These are phyloP conservation scores for Neofusicoccum ribis DNA, from an alignment of 2,329 filamentous ascomycete species.

Conservation along the genomic window DNA sequence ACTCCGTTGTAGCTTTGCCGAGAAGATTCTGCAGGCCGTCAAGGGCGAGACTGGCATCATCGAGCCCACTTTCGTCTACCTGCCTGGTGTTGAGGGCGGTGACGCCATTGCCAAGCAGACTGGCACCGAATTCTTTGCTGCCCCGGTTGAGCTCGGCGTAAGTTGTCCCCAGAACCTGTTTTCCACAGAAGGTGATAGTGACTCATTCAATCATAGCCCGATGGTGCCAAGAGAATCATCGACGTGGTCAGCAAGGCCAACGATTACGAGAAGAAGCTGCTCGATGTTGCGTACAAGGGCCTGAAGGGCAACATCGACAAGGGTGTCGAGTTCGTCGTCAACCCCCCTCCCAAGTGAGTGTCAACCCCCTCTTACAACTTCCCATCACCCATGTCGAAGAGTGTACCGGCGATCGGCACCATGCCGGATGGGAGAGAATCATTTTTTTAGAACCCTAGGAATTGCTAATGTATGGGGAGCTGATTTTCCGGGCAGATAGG, in stretches of 20 bases:
- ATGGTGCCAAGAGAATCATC: conserved; percentile 80
- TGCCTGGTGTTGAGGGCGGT: conserved; percentile 84
- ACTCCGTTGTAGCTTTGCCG: conserved; percentile 66
- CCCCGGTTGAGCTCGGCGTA: conserved; percentile 93
- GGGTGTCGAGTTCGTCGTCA: conserved; percentile 86
- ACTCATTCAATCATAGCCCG: conserved; percentile 56
- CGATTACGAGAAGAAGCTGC: conserved; percentile 84
- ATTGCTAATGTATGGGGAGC: conserved; percentile 19
- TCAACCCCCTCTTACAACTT: neutral
- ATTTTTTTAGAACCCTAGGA: neutral
- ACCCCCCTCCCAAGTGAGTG: conserved; percentile 60
- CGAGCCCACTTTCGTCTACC: conserved; percentile 94
- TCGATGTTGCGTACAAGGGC: conserved; percentile 72
- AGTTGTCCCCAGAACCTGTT: conserved; percentile 41
- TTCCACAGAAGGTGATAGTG: conserved; percentile 20
- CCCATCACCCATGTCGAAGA: neutral
- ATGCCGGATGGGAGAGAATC: neutral
- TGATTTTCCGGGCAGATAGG: conserved; percentile 20
- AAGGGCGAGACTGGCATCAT: conserved; percentile 91
- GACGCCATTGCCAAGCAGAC: conserved; percentile 81
- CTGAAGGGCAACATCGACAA: conserved; percentile 93
- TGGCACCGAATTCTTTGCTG: conserved; percentile 90
- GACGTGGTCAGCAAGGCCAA: conserved; percentile 77
- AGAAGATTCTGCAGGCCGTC: conserved; percentile 85
- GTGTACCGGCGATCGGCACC: neutral